phyloP scores from a whole-genome alignment of 2,329 filamentous ascomycete genomes.

The Lachnellula occidentalis region DNA sequence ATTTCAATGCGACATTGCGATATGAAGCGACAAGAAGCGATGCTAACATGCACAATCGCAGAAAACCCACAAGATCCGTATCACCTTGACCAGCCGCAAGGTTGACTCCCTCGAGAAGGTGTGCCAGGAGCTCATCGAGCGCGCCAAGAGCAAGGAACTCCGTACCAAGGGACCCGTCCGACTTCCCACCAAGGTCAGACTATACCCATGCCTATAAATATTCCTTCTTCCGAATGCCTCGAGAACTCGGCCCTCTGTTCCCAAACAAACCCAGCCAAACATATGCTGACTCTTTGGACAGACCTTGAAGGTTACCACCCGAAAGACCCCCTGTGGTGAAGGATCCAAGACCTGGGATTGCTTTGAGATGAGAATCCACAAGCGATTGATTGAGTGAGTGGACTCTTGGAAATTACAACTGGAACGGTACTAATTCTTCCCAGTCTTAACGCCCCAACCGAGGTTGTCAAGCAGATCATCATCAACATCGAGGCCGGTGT shows the following conservation, averaged over 20 bases:
- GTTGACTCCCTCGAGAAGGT: slow-evolving; percentile 96
- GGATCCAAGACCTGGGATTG: slow-evolving; percentile 99
- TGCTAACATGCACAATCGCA: slow-evolving; percentile 28
- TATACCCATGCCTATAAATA: no score
- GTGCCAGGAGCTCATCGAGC: slow-evolving; percentile 96
- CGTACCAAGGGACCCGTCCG: slow-evolving; percentile 97
- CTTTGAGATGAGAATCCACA: slow-evolving; percentile 99
- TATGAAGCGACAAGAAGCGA: not conserved
- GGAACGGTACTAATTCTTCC: slow-evolving; percentile 14
- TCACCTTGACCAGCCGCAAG: slow-evolving; percentile 94
- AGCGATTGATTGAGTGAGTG: slow-evolving; percentile 87
- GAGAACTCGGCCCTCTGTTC: no score
- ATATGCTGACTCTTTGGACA: no score
- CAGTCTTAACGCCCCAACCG: slow-evolving; percentile 90
- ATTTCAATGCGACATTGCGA: no score
- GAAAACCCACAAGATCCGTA: slow-evolving; percentile 98
- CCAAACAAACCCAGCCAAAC: no score
- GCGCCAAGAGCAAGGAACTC: slow-evolving; percentile 97
- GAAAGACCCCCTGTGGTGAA: slow-evolving; percentile 99
- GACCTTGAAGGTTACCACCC: slow-evolving; percentile 71
- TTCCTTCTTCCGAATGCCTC: no score
- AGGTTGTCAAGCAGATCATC: slow-evolving; percentile 95
- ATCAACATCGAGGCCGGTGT: slow-evolving; percentile 94
- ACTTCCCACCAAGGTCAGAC: slow-evolving; percentile 71
- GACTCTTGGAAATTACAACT: not conserved